Percentiles rank a stretch among this genome's conserved stretches.
Conservation (phyloP, 2,329 filamentous ascomycete species). For the Aureobasidium sp. region DNA sequence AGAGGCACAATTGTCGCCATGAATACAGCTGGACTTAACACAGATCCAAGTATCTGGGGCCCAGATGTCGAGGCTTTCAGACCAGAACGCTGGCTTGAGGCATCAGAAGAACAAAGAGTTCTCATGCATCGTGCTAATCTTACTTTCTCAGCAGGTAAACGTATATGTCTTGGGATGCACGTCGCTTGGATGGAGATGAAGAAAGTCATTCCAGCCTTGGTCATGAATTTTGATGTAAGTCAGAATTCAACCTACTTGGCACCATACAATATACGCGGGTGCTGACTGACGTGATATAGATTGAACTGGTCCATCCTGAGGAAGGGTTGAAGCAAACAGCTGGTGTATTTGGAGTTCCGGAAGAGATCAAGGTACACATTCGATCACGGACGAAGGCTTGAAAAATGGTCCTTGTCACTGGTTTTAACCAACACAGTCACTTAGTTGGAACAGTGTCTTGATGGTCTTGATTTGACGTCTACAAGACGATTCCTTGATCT, state of each 20-base stretch:
- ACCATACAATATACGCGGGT: fast-evolving
- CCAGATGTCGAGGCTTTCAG: neutral
- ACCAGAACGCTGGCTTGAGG: neutral
- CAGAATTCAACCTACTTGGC: neutral
- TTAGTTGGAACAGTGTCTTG: neutral
- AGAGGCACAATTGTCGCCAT: neutral
- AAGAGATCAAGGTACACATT: neutral
- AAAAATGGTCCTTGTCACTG: neutral
- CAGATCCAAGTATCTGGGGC: neutral
- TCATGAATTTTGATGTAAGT: neutral
- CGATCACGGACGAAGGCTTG: neutral
- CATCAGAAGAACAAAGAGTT: neutral
- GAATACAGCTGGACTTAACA: neutral
- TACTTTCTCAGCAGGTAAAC: neutral
- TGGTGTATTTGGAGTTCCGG: neutral
- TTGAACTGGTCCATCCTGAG: neutral
- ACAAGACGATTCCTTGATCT: no score
- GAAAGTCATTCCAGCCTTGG: neutral
- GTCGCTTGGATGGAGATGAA: neutral
- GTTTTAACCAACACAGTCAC: neutral
- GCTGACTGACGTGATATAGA: neutral
- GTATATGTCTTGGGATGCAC: neutral
- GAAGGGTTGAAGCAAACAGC: neutral
- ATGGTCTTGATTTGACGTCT: neutral
- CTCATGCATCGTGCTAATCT: neutral